Evolutionary conservation across 805 yeast species (phyloP), one percentile per base, ranked within the genome.

Genomic region (Nakazawaea holstii): DNA sequence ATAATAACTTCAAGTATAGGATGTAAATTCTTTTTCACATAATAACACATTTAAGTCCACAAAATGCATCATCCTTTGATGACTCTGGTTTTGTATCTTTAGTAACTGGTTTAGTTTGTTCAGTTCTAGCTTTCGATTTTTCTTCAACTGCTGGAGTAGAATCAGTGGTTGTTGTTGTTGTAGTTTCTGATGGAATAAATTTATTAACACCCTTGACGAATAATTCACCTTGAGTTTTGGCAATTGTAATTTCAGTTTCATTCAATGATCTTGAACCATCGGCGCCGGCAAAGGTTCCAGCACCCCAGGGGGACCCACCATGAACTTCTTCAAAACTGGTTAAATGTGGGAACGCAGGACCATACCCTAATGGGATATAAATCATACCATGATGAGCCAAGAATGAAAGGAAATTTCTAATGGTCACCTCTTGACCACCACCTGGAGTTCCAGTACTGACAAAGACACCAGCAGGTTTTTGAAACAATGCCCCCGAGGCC

Each of bases 261-360:
- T 82, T 57, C 30, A 89, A 84, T 56, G 70, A 69, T 70, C 94
- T 80, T 6, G 86, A 76, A 44, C 95, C 95, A 60, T 84, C 94
- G 43, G 76, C 71, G 41, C 80, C 87, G 30, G 95, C 90, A 57
- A 74, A 70, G 31, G 86, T 69, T 55, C 95, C 95, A 36, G 96
- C 85, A 64, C 96, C 96, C 89, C 91, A 88, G 40, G 95, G 79
- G 24, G 90, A 78, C 49, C 87, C 87, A 54, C 95, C 95, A 60
- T 84, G 95, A 45, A 79, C 73, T 68, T 85, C 89, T 3, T 73
- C 77, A 39, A 82, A 58, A 65, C 72, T 72, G 39, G 85, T 67
- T 53, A 82, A 59, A 54, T 73, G 73, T 9, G 75, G 73, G 64
- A 81, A 82, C 2, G 76, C 70, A 52, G 70, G 63, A 52, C 72